Percentiles rank a stretch among this genome's conserved stretches.
These are phyloP conservation scores for Phytophthora melonis DNA, from an alignment of 352 stramenopile species.

Conservation along the genomic window DNA sequence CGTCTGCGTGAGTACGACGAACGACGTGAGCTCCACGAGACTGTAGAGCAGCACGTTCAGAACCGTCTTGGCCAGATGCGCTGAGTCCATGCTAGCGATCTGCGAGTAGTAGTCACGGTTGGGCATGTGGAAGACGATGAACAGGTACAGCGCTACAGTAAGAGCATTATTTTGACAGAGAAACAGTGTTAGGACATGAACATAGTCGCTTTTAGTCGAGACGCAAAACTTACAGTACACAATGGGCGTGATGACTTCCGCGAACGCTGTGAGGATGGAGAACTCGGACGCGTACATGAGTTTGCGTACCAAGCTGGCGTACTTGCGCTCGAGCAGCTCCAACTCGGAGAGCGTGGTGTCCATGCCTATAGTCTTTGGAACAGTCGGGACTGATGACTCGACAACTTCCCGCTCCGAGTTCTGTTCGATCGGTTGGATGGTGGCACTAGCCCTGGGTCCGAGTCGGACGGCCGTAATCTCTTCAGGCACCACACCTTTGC, in stretches of 20 bases:
- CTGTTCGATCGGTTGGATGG: not conserved
- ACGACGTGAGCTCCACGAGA: conserved; percentile 10
- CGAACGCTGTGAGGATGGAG: conserved; percentile 34
- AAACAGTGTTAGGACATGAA: not conserved
- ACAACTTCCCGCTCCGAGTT: not conserved
- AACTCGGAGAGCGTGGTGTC: not conserved
- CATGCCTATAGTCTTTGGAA: not conserved
- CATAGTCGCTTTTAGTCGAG: no score
- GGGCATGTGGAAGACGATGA: conserved; percentile 35
- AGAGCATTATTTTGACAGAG: no score
- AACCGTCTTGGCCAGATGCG: conserved; percentile 12
- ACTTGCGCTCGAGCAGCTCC: conserved; percentile 21
- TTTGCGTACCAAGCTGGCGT: conserved; percentile 22
- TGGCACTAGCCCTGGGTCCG: not conserved
- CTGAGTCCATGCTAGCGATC: conserved; percentile 19
- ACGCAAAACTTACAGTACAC: conserved; percentile 14
- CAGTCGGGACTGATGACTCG: not conserved
- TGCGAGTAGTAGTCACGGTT: conserved; percentile 43
- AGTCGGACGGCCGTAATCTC: not conserved
- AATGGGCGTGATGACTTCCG: conserved; percentile 32
- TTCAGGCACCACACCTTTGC: not conserved
- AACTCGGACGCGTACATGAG: conserved; percentile 47
- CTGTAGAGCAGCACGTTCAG: conserved; percentile 22
- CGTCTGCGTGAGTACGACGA: conserved; percentile 7
- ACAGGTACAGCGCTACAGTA: conserved; percentile 25